Percentiles rank a stretch among this genome's conserved stretches.
Conservation (phyloP, 2,329 filamentous ascomycete genomes). For the Podosphaera aphanis region DNA sequence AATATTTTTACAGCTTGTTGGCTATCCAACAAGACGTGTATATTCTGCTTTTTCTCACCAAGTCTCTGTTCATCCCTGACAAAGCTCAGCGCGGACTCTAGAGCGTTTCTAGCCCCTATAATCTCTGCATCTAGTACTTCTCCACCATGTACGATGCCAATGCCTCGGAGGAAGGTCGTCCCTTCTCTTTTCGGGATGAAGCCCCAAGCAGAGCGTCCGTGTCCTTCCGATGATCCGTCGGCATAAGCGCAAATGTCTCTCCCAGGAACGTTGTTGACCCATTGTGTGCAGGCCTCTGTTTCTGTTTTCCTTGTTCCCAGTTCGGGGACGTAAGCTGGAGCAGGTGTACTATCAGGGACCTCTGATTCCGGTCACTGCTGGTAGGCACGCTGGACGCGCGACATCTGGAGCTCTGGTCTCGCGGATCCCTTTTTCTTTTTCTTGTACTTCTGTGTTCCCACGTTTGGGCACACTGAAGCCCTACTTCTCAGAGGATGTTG, state of each 20-base stretch:
- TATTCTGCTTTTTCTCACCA: not conserved
- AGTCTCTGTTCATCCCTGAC: not conserved
- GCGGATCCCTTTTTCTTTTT: not conserved
- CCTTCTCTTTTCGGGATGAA: not conserved
- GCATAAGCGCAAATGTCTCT: too few species aligned
- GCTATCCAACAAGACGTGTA: not conserved
- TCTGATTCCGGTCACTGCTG: not conserved
- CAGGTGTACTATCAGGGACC: not conserved
- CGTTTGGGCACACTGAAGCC: not conserved
- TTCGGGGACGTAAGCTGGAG: not conserved
- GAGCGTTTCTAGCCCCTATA: too few species aligned
- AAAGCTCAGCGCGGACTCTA: not conserved
- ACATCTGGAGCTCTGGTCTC: not conserved
- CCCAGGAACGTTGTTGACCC: not conserved
- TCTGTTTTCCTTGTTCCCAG: not conserved
- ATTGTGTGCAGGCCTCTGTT: not conserved
- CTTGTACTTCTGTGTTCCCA: not conserved
- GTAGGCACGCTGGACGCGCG: not conserved
- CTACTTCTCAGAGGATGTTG: not conserved
- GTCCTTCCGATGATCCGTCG: too few species aligned
- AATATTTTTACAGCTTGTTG: not conserved
- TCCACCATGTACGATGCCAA: not conserved
- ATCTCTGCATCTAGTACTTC: too few species aligned
- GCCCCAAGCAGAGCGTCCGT: too few species aligned
- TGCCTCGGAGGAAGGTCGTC: not conserved